Evolutionary conservation across 306 rosid genomes (phyloP).

Genomic region (Begonia masoniana): DNA sequence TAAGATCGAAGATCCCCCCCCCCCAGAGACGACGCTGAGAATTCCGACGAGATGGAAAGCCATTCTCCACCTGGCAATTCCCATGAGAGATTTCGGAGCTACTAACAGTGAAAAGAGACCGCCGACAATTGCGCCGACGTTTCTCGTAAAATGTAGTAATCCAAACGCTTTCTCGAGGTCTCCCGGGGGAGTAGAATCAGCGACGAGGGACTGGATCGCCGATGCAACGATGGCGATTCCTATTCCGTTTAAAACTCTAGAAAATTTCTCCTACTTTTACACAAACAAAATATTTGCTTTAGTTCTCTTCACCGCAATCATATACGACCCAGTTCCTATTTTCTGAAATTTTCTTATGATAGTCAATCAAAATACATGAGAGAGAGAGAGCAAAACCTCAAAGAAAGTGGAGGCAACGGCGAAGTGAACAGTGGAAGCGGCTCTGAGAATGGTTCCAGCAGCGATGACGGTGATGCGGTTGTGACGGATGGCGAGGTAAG

Average conservation of each 20-base stretch:
- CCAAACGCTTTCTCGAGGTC: conserved; percentile 77
- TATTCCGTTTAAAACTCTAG: conserved; percentile 83
- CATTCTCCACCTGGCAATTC: conserved; percentile 82
- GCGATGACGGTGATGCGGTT: conserved; percentile 63
- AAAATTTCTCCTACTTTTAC: conserved; percentile 52
- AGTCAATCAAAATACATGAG: neutral
- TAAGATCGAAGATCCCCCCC: too few species aligned
- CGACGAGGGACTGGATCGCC: conserved; percentile 69
- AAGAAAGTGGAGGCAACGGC: conserved; percentile 52
- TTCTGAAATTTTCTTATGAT: too few species aligned
- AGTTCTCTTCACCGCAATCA: neutral
- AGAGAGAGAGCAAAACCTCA: conserved; percentile 23
- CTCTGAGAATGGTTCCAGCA: conserved; percentile 69
- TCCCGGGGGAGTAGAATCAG: conserved; percentile 65
- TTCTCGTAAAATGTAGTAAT: conserved; percentile 58
- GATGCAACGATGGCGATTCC: conserved; percentile 81
- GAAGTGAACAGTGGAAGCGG: conserved; percentile 56
- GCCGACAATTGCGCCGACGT: conserved; percentile 60
- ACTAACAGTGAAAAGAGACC: conserved; percentile 52
- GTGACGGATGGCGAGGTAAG: conserved; percentile 55
- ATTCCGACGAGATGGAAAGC: conserved; percentile 65
- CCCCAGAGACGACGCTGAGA: conserved; percentile 65
- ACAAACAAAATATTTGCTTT: conserved; percentile 4
- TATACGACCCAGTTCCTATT: neutral
- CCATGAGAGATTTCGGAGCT: conserved; percentile 55